A percentile compares a stretch with the other conserved stretches of the same genome.
phyloP scores from a whole-genome alignment of 192 early-diverging fungal genomes.

The Coemansia sp. region DNA sequence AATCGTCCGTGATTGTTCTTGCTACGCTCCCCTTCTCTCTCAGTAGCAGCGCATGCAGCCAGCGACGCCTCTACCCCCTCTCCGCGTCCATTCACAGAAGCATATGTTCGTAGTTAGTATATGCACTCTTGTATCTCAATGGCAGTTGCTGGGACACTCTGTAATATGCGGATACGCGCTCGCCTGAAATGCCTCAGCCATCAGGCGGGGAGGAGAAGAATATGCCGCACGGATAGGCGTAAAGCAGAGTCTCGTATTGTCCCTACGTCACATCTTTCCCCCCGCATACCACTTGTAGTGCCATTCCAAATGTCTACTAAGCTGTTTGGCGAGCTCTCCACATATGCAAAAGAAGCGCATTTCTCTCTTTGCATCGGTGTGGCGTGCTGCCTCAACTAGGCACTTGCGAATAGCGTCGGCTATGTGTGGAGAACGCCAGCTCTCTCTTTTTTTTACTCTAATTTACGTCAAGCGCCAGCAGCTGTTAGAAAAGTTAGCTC shows the following conservation, averaged over 20 bases:
- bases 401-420: conserved; percentile 10
- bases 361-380: background rate
- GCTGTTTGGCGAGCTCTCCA: background rate
- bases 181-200: background rate
- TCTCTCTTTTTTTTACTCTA: background rate
- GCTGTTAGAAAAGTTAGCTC: background rate
- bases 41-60: background rate
- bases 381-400: conserved; percentile 6
- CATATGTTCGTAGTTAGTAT: background rate
- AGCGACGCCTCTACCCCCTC: background rate
- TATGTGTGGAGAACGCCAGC: conserved; percentile 11
- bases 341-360: background rate
- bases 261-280: background rate
- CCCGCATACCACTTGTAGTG: background rate
- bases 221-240: background rate
- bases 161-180: background rate
- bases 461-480: conserved; percentile 6
- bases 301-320: background rate
- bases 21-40: background rate
- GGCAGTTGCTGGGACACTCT: background rate
- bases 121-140: background rate
- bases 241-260: background rate
- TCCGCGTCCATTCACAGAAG: background rate
- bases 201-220: background rate
- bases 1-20: background rate